A percentile compares a stretch with the other conserved stretches of the same genome.
Conservation (phyloP, 108 stramenopile genomes). For the Skeletonema grethae region DNA sequence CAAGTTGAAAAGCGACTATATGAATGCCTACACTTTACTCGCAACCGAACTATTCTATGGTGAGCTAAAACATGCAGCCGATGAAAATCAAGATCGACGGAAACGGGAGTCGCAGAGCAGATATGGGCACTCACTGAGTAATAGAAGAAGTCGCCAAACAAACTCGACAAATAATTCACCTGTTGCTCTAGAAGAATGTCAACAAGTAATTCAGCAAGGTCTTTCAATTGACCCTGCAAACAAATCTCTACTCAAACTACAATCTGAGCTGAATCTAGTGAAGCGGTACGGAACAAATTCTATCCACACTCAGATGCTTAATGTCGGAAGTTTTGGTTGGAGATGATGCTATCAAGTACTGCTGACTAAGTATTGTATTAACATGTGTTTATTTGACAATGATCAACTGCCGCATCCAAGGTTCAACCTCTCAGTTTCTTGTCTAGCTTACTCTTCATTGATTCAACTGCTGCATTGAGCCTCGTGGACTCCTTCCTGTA, state of each 20-base stretch:
- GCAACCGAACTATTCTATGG: slow-evolving; percentile 25
- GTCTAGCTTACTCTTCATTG: background rate
- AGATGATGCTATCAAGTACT: background rate
- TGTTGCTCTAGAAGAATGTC: slow-evolving; percentile 10
- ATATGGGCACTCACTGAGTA: background rate
- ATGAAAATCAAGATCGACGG: background rate
- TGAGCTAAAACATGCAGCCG: slow-evolving; percentile 8
- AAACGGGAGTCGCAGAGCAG: background rate
- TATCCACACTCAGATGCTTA: slow-evolving; percentile 25
- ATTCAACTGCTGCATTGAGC: slow-evolving; percentile 16
- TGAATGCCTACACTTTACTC: slow-evolving; percentile 12
- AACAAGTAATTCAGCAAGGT: slow-evolving; percentile 15
- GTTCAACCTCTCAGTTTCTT: background rate
- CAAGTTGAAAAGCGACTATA: slow-evolving; percentile 9
- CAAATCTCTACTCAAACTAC: slow-evolving; percentile 18
- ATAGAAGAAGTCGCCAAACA: slow-evolving; percentile 1
- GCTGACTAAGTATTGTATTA: background rate
- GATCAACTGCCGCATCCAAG: background rate
- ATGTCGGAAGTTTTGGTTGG: slow-evolving; percentile 29
- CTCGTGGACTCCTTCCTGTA: slow-evolving; percentile 52
- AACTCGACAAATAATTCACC: background rate
- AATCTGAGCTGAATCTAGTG: slow-evolving; percentile 20
- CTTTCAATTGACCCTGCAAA: slow-evolving; percentile 12
- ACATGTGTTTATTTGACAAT: too few species aligned
- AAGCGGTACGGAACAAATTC: slow-evolving; percentile 12